Conservation (phyloP, 176 grass and related monocot species). For the Puya raimondii region DNA sequence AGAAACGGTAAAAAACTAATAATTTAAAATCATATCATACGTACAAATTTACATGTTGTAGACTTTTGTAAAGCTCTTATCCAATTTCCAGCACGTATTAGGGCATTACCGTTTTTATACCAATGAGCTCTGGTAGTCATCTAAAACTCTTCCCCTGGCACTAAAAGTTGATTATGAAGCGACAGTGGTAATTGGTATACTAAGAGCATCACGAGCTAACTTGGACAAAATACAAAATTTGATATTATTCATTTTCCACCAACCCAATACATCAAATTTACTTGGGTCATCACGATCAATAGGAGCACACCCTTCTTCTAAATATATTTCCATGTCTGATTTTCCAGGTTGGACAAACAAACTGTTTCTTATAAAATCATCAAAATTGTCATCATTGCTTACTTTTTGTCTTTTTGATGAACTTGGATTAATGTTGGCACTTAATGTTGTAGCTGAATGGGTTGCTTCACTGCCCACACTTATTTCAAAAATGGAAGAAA, state of each 20-base stretch:
- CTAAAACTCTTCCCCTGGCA: neutral
- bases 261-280: neutral
- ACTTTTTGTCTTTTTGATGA: neutral
- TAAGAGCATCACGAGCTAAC: slow-evolving; percentile 5
- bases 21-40: too few species aligned
- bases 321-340: slow-evolving; percentile 6
- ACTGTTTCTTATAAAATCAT: neutral
- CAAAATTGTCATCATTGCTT: neutral
- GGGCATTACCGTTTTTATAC: neutral
- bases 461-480: too few species aligned
- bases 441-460: too few species aligned
- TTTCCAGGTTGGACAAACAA: neutral
- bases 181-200: neutral
- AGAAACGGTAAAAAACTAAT: too few species aligned
- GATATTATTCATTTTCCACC: slow-evolving; percentile 8
- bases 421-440: too few species aligned
- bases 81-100: slow-evolving; percentile 14
- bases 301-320: neutral
- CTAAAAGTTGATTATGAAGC: neutral
- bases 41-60: too few species aligned
- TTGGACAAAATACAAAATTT: slow-evolving; percentile 2
- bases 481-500: too few species aligned
- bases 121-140: slow-evolving; percentile 3
- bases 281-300: too few species aligned
- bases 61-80: neutral